phyloP scores from a whole-genome alignment of 179 eudicot genomes.

The Silene coronaria region DNA sequence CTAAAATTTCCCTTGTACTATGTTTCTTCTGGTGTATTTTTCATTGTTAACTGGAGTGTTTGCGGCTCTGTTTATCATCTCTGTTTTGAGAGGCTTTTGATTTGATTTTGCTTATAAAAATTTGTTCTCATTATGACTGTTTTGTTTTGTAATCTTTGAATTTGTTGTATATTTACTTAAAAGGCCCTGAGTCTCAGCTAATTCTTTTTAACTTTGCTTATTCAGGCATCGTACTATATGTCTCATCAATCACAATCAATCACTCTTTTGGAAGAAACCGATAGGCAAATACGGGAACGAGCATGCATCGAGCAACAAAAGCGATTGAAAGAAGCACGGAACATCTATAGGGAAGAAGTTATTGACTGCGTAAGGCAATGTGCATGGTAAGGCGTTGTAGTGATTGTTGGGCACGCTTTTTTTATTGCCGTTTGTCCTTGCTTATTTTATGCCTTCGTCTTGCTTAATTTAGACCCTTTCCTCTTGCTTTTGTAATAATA shows the following conservation, averaged over 20 bases:
- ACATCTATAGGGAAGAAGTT: conserved; percentile 76
- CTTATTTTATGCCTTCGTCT: not conserved
- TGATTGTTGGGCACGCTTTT: not conserved
- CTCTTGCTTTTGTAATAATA: not conserved
- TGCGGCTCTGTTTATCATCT: not conserved
- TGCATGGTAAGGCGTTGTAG: conserved; percentile 58
- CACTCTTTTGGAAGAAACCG: conserved; percentile 79
- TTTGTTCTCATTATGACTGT: not conserved
- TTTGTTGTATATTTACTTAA: not conserved
- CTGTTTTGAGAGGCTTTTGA: not conserved
- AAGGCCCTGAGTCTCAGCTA: not conserved
- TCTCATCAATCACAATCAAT: conserved; percentile 79
- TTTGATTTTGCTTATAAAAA: not conserved
- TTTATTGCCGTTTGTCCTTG: not conserved
- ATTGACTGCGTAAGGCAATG: conserved; percentile 72
- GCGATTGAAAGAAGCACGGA: conserved; percentile 85
- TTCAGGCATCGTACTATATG: conserved; percentile 85
- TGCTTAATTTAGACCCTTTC: not conserved
- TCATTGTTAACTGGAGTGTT: not conserved
- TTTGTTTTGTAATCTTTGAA: not conserved
- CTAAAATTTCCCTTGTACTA: not conserved
- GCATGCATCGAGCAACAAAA: conserved; percentile 62
- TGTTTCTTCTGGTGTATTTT: not conserved
- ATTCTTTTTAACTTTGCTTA: conserved; percentile 2
- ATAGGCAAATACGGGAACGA: conserved; percentile 77